A percentile compares a stretch with the other conserved stretches of the same genome.
phyloP scores from a whole-genome alignment of 106 monocot species.

The Posidonia australis region DNA sequence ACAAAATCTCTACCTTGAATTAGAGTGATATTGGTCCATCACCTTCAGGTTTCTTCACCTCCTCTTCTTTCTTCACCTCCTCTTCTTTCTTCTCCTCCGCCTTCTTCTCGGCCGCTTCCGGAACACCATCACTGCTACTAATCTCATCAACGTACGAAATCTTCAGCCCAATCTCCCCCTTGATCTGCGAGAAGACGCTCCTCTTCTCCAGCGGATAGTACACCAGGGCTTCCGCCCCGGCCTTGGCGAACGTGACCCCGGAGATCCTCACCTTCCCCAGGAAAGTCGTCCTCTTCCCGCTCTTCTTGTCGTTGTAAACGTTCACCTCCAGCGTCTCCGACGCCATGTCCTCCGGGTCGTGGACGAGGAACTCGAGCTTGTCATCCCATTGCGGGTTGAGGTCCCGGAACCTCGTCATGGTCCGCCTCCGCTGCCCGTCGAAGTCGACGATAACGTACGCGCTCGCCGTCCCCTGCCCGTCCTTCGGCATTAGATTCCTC shows the following conservation, averaged over 20 bases:
- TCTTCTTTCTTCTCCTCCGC: neutral
- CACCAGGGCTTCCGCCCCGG: conserved; percentile 44
- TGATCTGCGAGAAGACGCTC: conserved; percentile 89
- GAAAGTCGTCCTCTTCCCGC: conserved; percentile 31
- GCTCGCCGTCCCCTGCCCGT: conserved; percentile 88
- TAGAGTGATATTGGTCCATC: neutral
- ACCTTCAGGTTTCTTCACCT: conserved; percentile 7
- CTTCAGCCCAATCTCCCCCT: conserved; percentile 82
- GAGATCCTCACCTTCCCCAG: conserved; percentile 80
- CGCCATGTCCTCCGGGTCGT: conserved; percentile 54
- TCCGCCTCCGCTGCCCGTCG: conserved; percentile 80
- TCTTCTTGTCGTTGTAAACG: conserved; percentile 89
- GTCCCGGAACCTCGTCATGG: conserved; percentile 61
- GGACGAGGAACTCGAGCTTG: conserved; percentile 75
- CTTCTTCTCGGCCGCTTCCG: conserved; percentile 17
- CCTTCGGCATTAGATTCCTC: conserved; percentile 85
- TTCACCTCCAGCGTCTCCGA: conserved; percentile 63
- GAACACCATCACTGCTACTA: neutral
- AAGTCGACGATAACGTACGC: conserved; percentile 83
- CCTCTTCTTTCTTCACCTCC: conserved; percentile 5
- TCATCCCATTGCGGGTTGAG: conserved; percentile 91
- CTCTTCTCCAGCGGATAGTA: conserved; percentile 93
- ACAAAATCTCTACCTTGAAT: too few relatives aligned
- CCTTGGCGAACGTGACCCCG: conserved; percentile 42
- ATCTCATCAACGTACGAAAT: conserved; percentile 53